Evolutionary conservation across 2,329 filamentous ascomycete genomes (phyloP).

Genomic region (Nigrograna mackinnonii): DNA sequence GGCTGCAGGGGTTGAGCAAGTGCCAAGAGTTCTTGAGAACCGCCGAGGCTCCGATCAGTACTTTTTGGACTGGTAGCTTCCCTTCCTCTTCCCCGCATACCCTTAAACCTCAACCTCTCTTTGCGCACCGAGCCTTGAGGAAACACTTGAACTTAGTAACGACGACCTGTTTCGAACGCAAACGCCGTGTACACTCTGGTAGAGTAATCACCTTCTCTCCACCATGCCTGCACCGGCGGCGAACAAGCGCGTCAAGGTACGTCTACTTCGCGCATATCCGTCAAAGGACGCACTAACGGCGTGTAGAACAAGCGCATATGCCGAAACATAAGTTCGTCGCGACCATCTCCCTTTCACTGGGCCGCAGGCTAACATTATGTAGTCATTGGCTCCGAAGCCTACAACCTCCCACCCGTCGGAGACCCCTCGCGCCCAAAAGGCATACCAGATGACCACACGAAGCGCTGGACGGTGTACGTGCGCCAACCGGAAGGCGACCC

Average conservation of each 20-base stretch:
- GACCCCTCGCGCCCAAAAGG: slow-evolving; percentile 65
- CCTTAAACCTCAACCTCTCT: too few relatives aligned
- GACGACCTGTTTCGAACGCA: not conserved
- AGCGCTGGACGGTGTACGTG: slow-evolving; percentile 95
- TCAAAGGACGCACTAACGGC: slow-evolving; percentile 15
- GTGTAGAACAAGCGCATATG: slow-evolving; percentile 44
- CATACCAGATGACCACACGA: slow-evolving; percentile 88
- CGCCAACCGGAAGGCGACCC: slow-evolving; percentile 81
- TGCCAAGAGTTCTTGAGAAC: slow-evolving; percentile 3
- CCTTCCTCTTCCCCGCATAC: too few relatives aligned
- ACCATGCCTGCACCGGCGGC: slow-evolving; percentile 58
- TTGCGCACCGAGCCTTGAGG: too few relatives aligned
- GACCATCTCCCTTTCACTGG: not conserved
- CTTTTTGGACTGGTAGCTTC: too few relatives aligned
- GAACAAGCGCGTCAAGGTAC: slow-evolving; percentile 56
- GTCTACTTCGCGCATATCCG: slow-evolving; percentile 2
- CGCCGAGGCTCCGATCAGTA: not conserved
- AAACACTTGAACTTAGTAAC: too few relatives aligned
- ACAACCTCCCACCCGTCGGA: slow-evolving; percentile 69
- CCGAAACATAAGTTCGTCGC: slow-evolving; percentile 39
- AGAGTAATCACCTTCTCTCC: too few relatives aligned
- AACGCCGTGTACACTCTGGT: too few relatives aligned
- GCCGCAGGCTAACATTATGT: slow-evolving; percentile 26
- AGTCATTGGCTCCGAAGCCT: slow-evolving; percentile 55
- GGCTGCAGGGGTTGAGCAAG: slow-evolving; percentile 18